Base-by-base conservation (phyloP, 306 rosid genomes). In the Arachis hypogaea region DNA sequence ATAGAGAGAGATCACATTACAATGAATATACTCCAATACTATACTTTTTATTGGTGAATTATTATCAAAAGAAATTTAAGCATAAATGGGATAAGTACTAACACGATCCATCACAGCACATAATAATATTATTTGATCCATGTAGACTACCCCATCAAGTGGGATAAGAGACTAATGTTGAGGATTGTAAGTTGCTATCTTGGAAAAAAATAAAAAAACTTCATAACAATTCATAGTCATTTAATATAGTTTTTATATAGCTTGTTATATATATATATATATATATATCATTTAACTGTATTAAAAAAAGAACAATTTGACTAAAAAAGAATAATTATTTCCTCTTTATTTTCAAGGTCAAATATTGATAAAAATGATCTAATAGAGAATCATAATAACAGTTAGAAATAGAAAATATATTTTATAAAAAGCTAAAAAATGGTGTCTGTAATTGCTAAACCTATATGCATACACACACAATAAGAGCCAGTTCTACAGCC, bases 401-500 rank as follows among this genome's bases (percentile, higher is more conserved):
- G n/a, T 11, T 12, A 5, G 57, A 51, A 12, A 47, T 12, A n/a
- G 57, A 51, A 51, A 51, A 51, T n/a, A n/a, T 11, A 12, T 51
- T 5, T 51, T 51, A 51, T 51, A 4, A 51, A 12, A 12, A 12
- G n/a, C n/a, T 51, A 51, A 11, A 11, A 12, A 51, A 2, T 4
- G 57, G 18, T n/a, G 57, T 12, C 12, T 11, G 22, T 12, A 3
- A 2, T n/a, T 51, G 7, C 4, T 51, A 4, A 51, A 16, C 22
- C 22, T 51, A 56, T 30, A 73, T 16, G 63, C 7, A 18, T 8
- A 46, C 49, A 66, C 12, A 12, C 40, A 70, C 56, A 75, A 28
- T 22, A 22, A 22, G 28, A 22, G 28, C 28, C 28, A 22, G 28
- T 22, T 22, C 28, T 22, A 22, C 28, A 1, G 28, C 28, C 28